Base-by-base conservation (phyloP, 805 yeast species). In the Peterozyma xylosa region DNA sequence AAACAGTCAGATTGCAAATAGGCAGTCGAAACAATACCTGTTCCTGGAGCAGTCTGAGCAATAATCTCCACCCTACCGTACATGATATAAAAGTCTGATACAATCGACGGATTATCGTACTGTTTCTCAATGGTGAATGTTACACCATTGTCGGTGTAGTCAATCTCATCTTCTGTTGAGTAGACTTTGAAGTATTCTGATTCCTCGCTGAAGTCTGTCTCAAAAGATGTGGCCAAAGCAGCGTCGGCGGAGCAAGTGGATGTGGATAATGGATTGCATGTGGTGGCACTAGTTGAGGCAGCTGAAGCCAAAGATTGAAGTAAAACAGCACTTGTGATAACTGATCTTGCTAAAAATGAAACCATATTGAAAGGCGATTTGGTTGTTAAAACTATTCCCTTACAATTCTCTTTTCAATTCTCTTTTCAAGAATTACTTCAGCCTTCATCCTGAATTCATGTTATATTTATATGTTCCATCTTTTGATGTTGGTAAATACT, bases 41-140 rank as follows among this genome's bases (percentile, higher is more conserved):
- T 62, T 29, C 96, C 96, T 14, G 74, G 66, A 3, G 95, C 90
- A 16, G 89, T 84, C 58, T 81, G 73, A 47, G 85, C 61, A 1
- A 69, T 69, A 6, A 79, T 88, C 59, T 86, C 95, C 29, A 88
- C 76, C 50, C 79, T 80, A 48, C 97, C 97, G 61, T 80, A 90
- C 91, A 89, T 85, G 54, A 90, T 76, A 66, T 88, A 88, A 59
- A 84, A 87, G 49, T 82, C 74, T 4, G 96, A 86, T 51, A 71
- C 74, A 43, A 88, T 63, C 6, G 90, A 74, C 3, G 96, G 96
- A 57, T 86, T 84, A 58, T 87, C 93, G 47, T 69, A 80, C 52
- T 82, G 67, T 51, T 82, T 66, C 2, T 73, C 67, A 39, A 90
- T 59, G 1, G 83, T 74, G 53, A 90, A 62, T 37, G 64, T 56